Conservation (phyloP, 768 basidiomycete genomes). For the Russula foetens region DNA sequence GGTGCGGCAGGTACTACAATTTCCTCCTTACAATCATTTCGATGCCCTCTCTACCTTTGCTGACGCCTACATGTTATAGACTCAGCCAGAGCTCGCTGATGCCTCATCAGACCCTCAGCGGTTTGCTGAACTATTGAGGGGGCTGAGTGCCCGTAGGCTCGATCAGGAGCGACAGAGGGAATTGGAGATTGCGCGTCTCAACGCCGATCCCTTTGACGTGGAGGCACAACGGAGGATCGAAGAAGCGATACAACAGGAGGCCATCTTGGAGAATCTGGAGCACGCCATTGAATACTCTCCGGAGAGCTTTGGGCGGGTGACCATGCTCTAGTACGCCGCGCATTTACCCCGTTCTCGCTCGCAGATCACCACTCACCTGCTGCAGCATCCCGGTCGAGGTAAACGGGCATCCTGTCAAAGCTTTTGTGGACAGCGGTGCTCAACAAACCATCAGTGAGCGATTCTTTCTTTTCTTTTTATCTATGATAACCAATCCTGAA, state of each 20-base stretch:
- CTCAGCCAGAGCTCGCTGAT: conserved; percentile 71
- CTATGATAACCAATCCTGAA: conserved; percentile 10
- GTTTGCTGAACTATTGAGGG: conserved; percentile 67
- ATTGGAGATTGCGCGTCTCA: conserved; percentile 59
- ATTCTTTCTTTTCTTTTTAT: neutral
- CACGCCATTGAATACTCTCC: conserved; percentile 93
- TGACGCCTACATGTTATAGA: conserved; percentile 33
- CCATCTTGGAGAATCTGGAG: conserved; percentile 85
- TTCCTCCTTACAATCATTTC: neutral
- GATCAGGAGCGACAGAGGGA: conserved; percentile 42
- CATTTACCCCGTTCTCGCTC: no score
- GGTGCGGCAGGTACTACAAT: conserved; percentile 38
- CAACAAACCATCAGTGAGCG: conserved; percentile 90
- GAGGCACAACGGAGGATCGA: conserved; percentile 92
- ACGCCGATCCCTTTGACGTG: conserved; percentile 84
- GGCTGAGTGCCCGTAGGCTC: conserved; percentile 47
- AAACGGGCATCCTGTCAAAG: conserved; percentile 83
- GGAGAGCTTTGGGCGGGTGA: conserved; percentile 88
- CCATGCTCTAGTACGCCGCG: conserved; percentile 85
- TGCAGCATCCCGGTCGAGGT: conserved; percentile 84
- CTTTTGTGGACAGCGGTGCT: conserved; percentile 97
- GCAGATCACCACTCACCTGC: neutral
- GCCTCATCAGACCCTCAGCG: conserved; percentile 58
- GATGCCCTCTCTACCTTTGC: neutral
- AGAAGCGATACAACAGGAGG: conserved; percentile 84